Evolutionary conservation across 345 rosid genomes (phyloP).

Genomic region (Pistacia integerrima): DNA sequence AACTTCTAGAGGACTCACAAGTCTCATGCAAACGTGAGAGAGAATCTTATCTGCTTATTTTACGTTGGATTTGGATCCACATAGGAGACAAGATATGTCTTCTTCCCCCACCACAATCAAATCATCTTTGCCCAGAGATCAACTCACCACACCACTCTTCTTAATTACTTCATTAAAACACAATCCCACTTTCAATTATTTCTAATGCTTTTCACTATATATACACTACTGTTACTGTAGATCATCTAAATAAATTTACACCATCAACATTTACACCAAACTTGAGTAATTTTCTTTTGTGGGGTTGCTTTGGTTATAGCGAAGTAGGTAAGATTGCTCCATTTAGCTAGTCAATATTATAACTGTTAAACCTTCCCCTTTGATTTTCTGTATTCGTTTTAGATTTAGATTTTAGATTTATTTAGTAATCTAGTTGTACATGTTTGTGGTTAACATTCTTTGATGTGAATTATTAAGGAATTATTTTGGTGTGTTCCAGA

Average conservation of each 20-base stretch:
- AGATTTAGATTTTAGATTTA: background rate
- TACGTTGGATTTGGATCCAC: conserved; percentile 20
- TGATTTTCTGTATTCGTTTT: background rate
- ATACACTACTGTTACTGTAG: background rate
- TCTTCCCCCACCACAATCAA: conserved; percentile 6
- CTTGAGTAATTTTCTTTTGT: background rate
- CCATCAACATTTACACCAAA: background rate
- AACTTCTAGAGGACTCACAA: no score
- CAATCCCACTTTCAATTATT: conserved; percentile 6
- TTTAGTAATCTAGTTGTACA: background rate
- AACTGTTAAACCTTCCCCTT: background rate
- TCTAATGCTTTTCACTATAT: conserved; percentile 13
- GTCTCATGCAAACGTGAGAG: background rate
- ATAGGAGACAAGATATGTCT: conserved; percentile 17
- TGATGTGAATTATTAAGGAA: conserved; percentile 31
- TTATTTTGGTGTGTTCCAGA: conserved; percentile 24
- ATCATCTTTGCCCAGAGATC: background rate
- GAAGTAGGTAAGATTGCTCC: background rate
- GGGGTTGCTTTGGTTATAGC: conserved; percentile 7
- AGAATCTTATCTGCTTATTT: conserved; percentile 12
- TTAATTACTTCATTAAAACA: background rate
- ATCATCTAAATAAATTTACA: background rate
- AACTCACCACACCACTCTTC: background rate
- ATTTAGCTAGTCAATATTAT: background rate
- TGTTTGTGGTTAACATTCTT: conserved; percentile 26